Evolutionary conservation across 805 yeast genomes (phyloP).

Genomic region (Candida gorgasii): DNA sequence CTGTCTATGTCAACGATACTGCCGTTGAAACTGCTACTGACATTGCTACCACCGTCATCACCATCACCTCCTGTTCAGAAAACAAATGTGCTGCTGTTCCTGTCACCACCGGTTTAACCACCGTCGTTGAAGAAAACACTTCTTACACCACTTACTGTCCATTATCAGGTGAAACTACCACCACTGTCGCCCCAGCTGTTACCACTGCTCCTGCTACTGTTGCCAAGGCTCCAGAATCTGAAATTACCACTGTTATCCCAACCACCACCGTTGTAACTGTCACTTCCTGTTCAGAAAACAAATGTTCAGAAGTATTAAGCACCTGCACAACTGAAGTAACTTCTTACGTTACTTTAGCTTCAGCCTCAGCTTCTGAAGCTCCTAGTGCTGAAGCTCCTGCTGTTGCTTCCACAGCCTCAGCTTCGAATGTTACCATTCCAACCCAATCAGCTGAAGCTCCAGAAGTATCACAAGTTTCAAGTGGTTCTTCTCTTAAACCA

Average conservation of each 20-base stretch:
- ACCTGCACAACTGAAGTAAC: slow-evolving; percentile 27
- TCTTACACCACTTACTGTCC: slow-evolving; percentile 35
- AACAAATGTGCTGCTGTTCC: slow-evolving; percentile 28
- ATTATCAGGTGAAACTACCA: slow-evolving; percentile 17
- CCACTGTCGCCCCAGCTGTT: slow-evolving; percentile 13
- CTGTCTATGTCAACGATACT: slow-evolving; percentile 9
- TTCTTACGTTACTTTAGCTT: slow-evolving; percentile 34
- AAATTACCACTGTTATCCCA: slow-evolving; percentile 8
- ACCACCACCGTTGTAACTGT: slow-evolving; percentile 24
- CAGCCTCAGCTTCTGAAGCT: slow-evolving; percentile 22
- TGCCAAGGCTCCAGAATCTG: slow-evolving; percentile 9
- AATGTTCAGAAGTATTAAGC: slow-evolving; percentile 21
- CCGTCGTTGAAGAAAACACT: slow-evolving; percentile 29
- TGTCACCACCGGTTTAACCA: slow-evolving; percentile 37
- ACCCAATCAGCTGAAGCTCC: slow-evolving; percentile 7
- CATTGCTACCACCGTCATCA: slow-evolving; percentile 18
- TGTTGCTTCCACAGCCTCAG: slow-evolving; percentile 23
- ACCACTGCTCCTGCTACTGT: slow-evolving; percentile 16
- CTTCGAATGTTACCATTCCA: slow-evolving; percentile 15
- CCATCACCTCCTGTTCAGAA: slow-evolving; percentile 34
- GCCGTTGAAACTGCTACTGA: slow-evolving; percentile 22
- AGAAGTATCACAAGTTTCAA: slow-evolving; percentile 4
- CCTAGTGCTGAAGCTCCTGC: slow-evolving; percentile 15
- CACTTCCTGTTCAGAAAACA: slow-evolving; percentile 31
- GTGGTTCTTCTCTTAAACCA: slow-evolving; percentile 9